Conservation (phyloP, 768 basidiomycete species). For the Tricholoma saponaceum region DNA sequence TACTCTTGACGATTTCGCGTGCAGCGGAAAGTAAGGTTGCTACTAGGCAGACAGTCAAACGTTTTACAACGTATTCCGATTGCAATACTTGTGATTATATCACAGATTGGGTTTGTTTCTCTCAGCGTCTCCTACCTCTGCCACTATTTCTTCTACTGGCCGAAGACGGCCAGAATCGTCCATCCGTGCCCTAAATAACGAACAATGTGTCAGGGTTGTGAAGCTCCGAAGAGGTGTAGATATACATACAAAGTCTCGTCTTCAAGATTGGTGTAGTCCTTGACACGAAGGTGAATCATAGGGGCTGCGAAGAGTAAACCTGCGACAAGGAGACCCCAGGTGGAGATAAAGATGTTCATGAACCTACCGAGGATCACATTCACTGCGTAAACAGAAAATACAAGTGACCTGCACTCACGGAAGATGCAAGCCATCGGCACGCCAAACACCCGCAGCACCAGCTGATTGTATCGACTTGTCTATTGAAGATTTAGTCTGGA, state of each 20-base stretch:
- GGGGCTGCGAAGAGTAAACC: slow-evolving; percentile 66
- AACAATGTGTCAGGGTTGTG: neutral
- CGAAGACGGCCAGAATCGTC: slow-evolving; percentile 35
- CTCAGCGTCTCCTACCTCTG: neutral
- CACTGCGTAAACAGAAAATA: neutral
- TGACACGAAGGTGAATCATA: slow-evolving; percentile 71
- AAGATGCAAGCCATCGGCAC: slow-evolving; percentile 52
- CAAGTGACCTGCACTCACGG: neutral
- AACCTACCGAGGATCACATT: slow-evolving; percentile 29
- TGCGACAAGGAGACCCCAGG: slow-evolving; percentile 63
- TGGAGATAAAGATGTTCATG: slow-evolving; percentile 71
- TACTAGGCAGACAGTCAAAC: too few species aligned
- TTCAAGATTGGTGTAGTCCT: slow-evolving; percentile 47
- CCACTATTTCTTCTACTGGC: neutral
- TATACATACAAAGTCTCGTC: slow-evolving; percentile 51
- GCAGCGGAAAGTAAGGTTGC: too few species aligned
- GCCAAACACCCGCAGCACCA: slow-evolving; percentile 70
- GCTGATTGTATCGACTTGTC: slow-evolving; percentile 78
- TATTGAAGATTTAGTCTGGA: slow-evolving; percentile 11
- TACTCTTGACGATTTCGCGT: too few species aligned
- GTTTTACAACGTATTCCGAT: too few species aligned
- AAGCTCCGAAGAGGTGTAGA: slow-evolving; percentile 2
- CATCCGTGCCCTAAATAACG: slow-evolving; percentile 32
- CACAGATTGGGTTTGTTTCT: neutral
- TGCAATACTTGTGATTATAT: neutral